Base-by-base conservation (phyloP, 1,284 basidiomycete species). In the Rhodotorula sp. region DNA sequence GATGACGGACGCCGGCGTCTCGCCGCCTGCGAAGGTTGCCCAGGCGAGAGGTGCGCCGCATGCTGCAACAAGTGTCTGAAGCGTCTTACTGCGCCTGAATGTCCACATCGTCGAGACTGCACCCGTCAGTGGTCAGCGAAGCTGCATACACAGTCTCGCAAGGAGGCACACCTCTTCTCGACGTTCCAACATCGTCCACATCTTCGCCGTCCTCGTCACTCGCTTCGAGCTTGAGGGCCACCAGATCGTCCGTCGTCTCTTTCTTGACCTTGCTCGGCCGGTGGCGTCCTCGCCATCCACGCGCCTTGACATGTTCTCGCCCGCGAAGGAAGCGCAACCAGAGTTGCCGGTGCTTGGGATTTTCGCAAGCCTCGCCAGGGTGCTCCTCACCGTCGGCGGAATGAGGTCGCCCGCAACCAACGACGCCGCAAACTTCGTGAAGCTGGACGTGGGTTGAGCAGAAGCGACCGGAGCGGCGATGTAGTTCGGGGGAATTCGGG, bases 41-140 rank as follows among this genome's bases (percentile, higher is more conserved):
- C 68, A 72, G 2, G 65, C 68, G 20, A 70, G 59, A 8, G 68
- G 65, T 0, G 53, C 48, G 1, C 71, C 71, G 51, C 71, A 72
- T 0, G 68, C 60, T 1, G 34, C 51, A 4, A 72, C 65, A 22
- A 72, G 65, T 7, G 70, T 51, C n/a, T 72, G 68, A 1, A 72
- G 52, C 1, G 60, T 60, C 16, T 53, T 31, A 15, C 54, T 62
- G 5, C 63, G 62, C 7, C 71, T 65, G 10, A 63, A 24, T 8
- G 64, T 47, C 70, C 70, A 71, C 26, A 37, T 61, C 10, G 59
- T 30, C n/a, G 30, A 8, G 22, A 18, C 51, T 52, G 31, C 5
- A 7, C 7, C n/a, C 28, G 30, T 7, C n/a, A 0, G 28, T 34
- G 18, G 34, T n/a, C 9, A 2, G 4, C 20, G 22, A 26, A 13